Percentiles rank a stretch among this genome's conserved stretches.
Evolutionary conservation across 148 eudicot genomes (phyloP).

Genomic region (Pouteria glomerata): DNA sequence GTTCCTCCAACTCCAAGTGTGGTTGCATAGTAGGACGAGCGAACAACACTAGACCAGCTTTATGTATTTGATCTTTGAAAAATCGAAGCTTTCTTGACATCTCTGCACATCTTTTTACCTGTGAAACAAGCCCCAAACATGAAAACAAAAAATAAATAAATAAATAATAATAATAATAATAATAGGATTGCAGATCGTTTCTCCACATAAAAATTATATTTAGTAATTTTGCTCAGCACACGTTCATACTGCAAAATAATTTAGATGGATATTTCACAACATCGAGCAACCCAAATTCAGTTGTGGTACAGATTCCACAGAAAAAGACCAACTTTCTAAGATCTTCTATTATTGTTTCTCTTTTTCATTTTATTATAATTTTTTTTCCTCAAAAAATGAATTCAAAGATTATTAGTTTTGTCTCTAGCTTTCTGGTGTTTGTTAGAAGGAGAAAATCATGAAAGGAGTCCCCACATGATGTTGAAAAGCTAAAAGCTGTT

Average conservation of each 20-base stretch:
- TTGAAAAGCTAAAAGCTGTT: not conserved
- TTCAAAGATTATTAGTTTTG: no score
- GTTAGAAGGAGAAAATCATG: constrained; percentile 6
- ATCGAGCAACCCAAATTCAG: not conserved
- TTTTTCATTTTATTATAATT: constrained; percentile 62
- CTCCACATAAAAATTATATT: not conserved
- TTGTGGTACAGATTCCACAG: not conserved
- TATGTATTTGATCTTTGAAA: constrained; percentile 91
- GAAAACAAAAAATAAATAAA: not conserved
- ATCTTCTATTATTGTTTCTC: constrained; percentile 23
- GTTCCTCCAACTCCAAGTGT: constrained; percentile 73
- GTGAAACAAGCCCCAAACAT: constrained; percentile 12
- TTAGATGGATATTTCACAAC: not conserved
- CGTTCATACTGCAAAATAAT: not conserved
- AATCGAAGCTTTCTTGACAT: constrained; percentile 95
- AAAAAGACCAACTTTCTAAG: not conserved
- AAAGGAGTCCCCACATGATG: not conserved
- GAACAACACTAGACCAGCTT: constrained; percentile 64
- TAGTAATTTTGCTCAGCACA: not conserved
- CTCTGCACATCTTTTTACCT: constrained; percentile 99
- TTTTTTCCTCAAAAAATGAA: no score
- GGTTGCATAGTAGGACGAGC: constrained; percentile 61
- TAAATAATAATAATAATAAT: no score
- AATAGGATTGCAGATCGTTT: not conserved
- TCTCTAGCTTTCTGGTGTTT: not conserved